phyloP scores from a whole-genome alignment of 2,329 filamentous ascomycete species.

The Xylariaceae sp. region DNA sequence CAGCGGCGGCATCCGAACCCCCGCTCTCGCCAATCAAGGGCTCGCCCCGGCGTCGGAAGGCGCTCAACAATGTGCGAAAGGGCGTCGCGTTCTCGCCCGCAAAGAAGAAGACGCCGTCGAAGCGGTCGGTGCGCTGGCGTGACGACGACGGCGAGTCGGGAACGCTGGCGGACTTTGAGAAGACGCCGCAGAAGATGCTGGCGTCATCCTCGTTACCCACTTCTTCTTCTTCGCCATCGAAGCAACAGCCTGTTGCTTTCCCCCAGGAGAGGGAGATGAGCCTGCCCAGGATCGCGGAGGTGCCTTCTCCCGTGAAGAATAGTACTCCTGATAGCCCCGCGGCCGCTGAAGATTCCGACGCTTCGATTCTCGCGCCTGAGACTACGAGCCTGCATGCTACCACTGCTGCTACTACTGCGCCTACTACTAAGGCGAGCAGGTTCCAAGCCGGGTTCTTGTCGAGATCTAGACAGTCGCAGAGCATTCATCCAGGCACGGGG shows the following conservation, averaged over 20 bases:
- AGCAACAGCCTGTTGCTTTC: too few relatives aligned
- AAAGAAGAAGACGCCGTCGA: slow-evolving; percentile 65
- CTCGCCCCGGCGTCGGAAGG: slow-evolving; percentile 76
- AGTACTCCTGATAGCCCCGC: too few relatives aligned
- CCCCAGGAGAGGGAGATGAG: slow-evolving; percentile 40
- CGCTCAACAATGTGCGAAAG: slow-evolving; percentile 57
- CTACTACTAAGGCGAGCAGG: slow-evolving; percentile 57
- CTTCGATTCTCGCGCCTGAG: slow-evolving; percentile 53
- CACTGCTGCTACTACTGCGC: too few relatives aligned
- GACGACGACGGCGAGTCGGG: slow-evolving; percentile 82
- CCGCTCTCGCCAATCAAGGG: slow-evolving; percentile 63
- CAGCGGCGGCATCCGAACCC: slow-evolving; percentile 26
- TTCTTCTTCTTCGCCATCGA: slow-evolving; percentile 46
- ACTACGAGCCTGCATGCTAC: slow-evolving; percentile 32
- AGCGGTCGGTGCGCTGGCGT: slow-evolving; percentile 83
- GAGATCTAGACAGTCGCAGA: slow-evolving; percentile 42
- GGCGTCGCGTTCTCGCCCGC: slow-evolving; percentile 75
- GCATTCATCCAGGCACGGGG: slow-evolving; percentile 42
- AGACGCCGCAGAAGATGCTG: slow-evolving; percentile 78
- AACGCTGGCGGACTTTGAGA: slow-evolving; percentile 81
- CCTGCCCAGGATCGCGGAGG: slow-evolving; percentile 37
- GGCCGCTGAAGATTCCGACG: slow-evolving; percentile 50
- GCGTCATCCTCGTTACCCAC: too few relatives aligned
- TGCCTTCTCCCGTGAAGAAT: slow-evolving; percentile 52
- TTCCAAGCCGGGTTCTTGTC: slow-evolving; percentile 88